Base-by-base conservation (phyloP, 2,329 filamentous ascomycete species). In the Phyllosticta capitalensis region DNA sequence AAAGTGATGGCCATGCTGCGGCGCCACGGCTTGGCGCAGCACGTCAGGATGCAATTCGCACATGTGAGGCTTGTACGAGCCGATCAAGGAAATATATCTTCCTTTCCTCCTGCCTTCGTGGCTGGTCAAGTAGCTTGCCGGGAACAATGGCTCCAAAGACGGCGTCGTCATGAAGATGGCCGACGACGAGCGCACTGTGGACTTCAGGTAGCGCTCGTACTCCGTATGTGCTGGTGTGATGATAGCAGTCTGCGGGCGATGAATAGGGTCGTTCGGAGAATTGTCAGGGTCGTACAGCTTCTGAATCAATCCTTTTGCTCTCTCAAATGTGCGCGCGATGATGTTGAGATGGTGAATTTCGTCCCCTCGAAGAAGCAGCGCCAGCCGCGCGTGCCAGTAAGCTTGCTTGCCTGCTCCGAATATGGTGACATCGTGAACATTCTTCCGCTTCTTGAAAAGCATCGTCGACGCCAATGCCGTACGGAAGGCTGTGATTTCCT, bases 151-250 rank as follows among this genome's bases (percentile, higher is more conserved):
- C 33, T 81, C 77, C 0, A 79, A 81, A 0, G 85, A 87, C 0
- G 92, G 90, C 1, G 91, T 96, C 64, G 90, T 95, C 75, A 90
- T 92, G 75, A 95, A 94, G 45, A 97, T 88, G 9, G 89, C 87
- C 66, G 94, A 89, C 0, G 89, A 83, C 9, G 82, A 83, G 45
- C 84, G 78, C 55, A 96, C 78, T 55, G 90, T 83, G 45, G 87
- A 82, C 66, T 87, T 86, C 38, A 91, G 73, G 20, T 94, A 76
- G 1, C 89, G 77, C 1, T 77, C 72, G 67, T 84, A 86, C 64
- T 86, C 92, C 59, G 81, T 83, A 64, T 92, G 92, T 1, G 81
- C 79, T 0, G 85, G 85, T 5, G 89, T 92, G 33, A 86, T 72
- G 52, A 84, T 80, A 30, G 83, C 83, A 66, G 94, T 92, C 65